Base-by-base conservation (phyloP, 169 alveolate genomes). In the Plasmodium inui region DNA sequence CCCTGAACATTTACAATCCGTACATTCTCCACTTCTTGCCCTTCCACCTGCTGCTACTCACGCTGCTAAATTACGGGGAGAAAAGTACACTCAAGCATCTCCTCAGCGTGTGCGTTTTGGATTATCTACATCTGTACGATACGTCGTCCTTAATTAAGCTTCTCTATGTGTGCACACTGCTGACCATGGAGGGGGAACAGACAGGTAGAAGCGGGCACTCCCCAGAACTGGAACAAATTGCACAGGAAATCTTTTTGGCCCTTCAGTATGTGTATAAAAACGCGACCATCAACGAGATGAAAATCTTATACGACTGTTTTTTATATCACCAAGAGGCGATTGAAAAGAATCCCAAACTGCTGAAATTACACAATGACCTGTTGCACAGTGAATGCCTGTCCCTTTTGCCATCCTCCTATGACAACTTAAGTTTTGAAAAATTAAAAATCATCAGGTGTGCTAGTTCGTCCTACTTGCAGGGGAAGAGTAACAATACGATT, bases 261-360 rank as follows among this genome's bases (percentile, higher is more conserved):
- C 94, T 88, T 39, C 83, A 88, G 82, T 17, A 88, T 88, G 67
- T 88, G 17, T 88, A 88, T 78, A 78, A 79, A 61, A 79, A 46
- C 34, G 71, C 90, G 4, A 57, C 82, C 14, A 88, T 72, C 8
- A 79, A 78, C 50, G 89, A 88, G 26, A 28, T 30, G 41, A 88
- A 88, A 79, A 88, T 88, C 17, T 61, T 88, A 67, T 7, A 88
- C 34, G 37, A 22, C 26, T 88, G 94, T 32, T 88, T 78, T 73
- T 88, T 88, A 79, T 88, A 78, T 50, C 71, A 79, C 79, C 12
- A 78, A 50, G 67, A 37, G 19, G 26, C 12, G 14, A 14, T 88
- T 5, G 41, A 88, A 30, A 76, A 79, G 22, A 55, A 79, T 32
- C 12, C 34, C 9, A 70, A 41, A 3, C 19, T 88, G 22, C 26